Conservation (phyloP, 768 basidiomycete genomes). For the Suillus lakei region DNA sequence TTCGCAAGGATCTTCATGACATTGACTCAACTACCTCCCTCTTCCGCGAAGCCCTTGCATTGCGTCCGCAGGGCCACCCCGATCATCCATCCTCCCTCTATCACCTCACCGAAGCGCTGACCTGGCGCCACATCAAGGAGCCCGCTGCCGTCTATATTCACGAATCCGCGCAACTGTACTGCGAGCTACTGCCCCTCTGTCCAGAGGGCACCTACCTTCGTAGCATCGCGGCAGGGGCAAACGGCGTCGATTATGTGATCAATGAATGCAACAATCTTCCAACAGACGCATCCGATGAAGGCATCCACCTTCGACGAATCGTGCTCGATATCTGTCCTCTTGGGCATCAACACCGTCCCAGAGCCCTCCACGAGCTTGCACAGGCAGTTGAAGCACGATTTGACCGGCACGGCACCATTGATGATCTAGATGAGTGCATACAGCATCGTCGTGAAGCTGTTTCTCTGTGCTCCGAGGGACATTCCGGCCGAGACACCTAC, state of each 20-base stretch:
- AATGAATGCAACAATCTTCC: not conserved
- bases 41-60: not conserved
- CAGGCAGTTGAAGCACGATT: not conserved
- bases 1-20: not conserved
- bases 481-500: rapidly evolving
- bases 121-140: not conserved
- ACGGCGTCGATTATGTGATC: not conserved
- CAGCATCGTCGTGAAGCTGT: not conserved
- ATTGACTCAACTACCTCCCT: not conserved
- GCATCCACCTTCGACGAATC: not conserved
- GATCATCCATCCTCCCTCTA: not conserved
- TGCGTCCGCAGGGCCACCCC: not conserved
- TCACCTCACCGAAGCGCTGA: not conserved
- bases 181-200: no score
- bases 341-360: not conserved
- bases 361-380: not conserved
- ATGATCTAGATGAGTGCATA: not conserved
- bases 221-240: not conserved
- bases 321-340: not conserved
- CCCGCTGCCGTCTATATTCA: not conserved
- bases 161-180: no score
- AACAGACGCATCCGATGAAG: not conserved
- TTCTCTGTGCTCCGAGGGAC: not conserved
- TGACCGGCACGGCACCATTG: not conserved
- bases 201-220: not conserved